Percentiles rank a stretch among this genome's conserved stretches.
Conservation (phyloP, 2,329 filamentous ascomycete species). For the Parafenestella ontariensis region DNA sequence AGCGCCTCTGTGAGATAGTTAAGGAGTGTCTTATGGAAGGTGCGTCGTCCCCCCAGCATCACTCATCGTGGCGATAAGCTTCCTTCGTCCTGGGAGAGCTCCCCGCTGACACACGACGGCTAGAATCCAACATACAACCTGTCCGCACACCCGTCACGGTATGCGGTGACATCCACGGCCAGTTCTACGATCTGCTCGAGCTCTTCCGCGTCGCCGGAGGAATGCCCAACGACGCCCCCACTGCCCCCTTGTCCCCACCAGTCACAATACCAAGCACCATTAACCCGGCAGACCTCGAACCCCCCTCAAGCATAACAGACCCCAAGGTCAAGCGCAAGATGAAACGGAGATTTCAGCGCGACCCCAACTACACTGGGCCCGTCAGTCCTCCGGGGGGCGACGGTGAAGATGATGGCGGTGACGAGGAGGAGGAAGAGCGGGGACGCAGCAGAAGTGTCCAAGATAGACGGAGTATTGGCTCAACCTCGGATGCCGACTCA, state of each 20-base stretch:
- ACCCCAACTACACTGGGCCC: slow-evolving; percentile 62
- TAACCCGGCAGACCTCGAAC: slow-evolving; percentile 89
- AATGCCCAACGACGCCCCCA: slow-evolving; percentile 81
- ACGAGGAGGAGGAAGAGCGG: slow-evolving; percentile 58
- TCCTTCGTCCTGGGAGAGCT: too few species aligned
- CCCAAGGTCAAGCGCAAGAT: slow-evolving; percentile 88
- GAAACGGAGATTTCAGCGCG: slow-evolving; percentile 62
- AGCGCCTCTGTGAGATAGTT: slow-evolving; percentile 97
- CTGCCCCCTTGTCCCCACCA: slow-evolving; percentile 68
- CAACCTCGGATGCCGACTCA: slow-evolving; percentile 50
- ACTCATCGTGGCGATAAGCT: too few species aligned
- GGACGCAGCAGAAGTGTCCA: slow-evolving; percentile 54
- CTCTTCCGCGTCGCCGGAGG: slow-evolving; percentile 95
- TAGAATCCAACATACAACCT: slow-evolving; percentile 99
- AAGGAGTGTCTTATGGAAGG: slow-evolving; percentile 99
- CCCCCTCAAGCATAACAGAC: slow-evolving; percentile 85
- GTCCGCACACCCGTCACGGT: slow-evolving; percentile 95
- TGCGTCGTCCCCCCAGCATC: too few species aligned
- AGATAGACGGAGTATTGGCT: slow-evolving; percentile 49
- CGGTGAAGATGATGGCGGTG: slow-evolving; percentile 53
- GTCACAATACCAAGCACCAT: slow-evolving; percentile 72
- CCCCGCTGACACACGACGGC: too few species aligned
- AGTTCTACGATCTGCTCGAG: slow-evolving; percentile 97
- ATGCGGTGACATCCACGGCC: slow-evolving; percentile 97
- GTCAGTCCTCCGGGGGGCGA: slow-evolving; percentile 57